Base-by-base conservation (phyloP, 2,329 filamentous ascomycete species). In the Furcasterigmium sp. region DNA sequence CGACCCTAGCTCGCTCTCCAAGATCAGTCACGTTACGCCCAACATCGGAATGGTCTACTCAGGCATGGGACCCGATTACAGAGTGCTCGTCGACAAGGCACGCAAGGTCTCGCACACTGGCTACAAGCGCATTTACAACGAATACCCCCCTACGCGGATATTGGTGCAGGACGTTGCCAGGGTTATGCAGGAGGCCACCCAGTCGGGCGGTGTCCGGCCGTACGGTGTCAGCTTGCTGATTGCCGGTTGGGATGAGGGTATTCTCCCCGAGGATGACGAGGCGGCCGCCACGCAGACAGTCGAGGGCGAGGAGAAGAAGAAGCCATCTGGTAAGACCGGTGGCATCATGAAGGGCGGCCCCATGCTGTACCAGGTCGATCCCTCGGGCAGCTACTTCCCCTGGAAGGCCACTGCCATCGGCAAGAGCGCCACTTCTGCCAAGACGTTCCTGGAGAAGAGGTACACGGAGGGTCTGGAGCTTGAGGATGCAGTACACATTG, bases 41-140 rank as follows among this genome's bases (percentile, higher is more conserved):
- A 93, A 98, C 78, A 97, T 98, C 68, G 93, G 93, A 66, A 96
- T 97, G 88, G 93, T 98, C 59, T 98, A 98, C 74, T 91, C 90
- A 41, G 93, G 93, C 64, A 98, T 98, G 93, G 91, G 93, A 23
- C 93, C 93, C 47, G 93, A 98, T 69, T 98, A 97, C 75, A 84
- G 93, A 67, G 89, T 98, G 45, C 80, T 98, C 43, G 93, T 97
- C 56, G 93, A 98, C 76, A 91, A 91, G 69, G 93, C 93, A 56
- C 90, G 93, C 63, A 98, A 97, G 71, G 93, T 96, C 54, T 95
- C 91, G 44, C 93, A 98, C 73, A 95, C 93, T 38, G 86, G 84
- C 67, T 98, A 98, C 83, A 98, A 98, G 82, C 89, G 93, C 68
- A 91, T 98, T 74, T 98, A 98, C 78, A 98, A 98, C 72, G 93